Percentiles rank a stretch among this genome's conserved stretches.
Conservation (phyloP, 2,329 filamentous ascomycete species). For the Ophiostoma pallidulum region DNA sequence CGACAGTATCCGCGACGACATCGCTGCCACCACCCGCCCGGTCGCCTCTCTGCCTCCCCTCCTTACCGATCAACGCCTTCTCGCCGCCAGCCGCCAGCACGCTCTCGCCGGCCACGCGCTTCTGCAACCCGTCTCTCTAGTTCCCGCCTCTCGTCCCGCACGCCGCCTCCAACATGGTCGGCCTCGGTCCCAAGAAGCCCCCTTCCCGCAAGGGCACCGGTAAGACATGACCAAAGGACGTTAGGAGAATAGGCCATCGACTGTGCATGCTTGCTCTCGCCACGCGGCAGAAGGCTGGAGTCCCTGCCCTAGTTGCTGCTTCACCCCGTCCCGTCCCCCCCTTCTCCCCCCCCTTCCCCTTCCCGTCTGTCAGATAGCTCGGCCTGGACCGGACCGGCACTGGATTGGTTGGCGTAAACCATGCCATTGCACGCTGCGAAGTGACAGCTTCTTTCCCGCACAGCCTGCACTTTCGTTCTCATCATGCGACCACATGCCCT, state of each 20-base stretch:
- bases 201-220: slow-evolving; percentile 46
- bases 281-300: no score
- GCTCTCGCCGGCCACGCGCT: not conserved
- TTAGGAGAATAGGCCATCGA: not conserved
- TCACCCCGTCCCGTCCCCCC: no score
- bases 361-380: no score
- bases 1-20: no score
- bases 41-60: not conserved
- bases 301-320: no score
- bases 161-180: slow-evolving; percentile 42
- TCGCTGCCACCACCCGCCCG: no score
- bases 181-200: slow-evolving; percentile 51
- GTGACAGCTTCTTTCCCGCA: not conserved
- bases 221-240: slow-evolving; percentile 19
- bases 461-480: not conserved
- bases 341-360: no score
- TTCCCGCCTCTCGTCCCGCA: slow-evolving; percentile 1
- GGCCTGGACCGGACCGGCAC: not conserved
- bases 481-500: slow-evolving; percentile 3
- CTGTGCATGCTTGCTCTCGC: no score
- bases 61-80: not conserved
- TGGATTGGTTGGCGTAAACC: not conserved
- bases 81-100: not conserved
- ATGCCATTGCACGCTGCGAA: not conserved
- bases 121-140: not conserved